Conservation (phyloP, 2,329 filamentous ascomycete genomes). For the Phaeosphaeria sp. region DNA sequence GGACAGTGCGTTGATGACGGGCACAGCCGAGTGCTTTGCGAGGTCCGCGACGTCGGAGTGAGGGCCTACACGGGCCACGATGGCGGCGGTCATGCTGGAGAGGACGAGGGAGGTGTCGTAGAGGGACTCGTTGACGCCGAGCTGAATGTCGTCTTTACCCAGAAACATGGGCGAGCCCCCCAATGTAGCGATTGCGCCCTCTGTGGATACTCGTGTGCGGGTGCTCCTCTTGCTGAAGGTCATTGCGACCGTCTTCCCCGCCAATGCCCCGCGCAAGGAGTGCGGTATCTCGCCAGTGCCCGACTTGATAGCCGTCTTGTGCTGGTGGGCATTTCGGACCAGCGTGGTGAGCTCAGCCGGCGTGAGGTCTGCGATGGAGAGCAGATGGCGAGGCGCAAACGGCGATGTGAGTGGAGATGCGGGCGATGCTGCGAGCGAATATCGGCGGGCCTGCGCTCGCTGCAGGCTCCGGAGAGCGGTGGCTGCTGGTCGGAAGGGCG, state of each 20-base stretch:
- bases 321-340: slow-evolving; percentile 78
- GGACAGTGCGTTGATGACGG: slow-evolving; percentile 69
- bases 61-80: slow-evolving; percentile 59
- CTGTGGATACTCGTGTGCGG: slow-evolving; percentile 89
- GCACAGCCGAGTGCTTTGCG: slow-evolving; percentile 56
- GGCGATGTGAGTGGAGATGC: slow-evolving; percentile 58
- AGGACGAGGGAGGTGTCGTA: slow-evolving; percentile 55
- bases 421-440: slow-evolving; percentile 36
- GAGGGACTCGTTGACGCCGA: slow-evolving; percentile 63
- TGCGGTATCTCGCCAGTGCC: slow-evolving; percentile 61
- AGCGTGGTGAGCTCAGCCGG: slow-evolving; percentile 80
- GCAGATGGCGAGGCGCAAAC: slow-evolving; percentile 79
- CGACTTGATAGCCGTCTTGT: slow-evolving; percentile 80
- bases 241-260: slow-evolving; percentile 86
- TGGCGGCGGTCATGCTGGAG: slow-evolving; percentile 69
- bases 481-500: slow-evolving; percentile 35
- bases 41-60: slow-evolving; percentile 58
- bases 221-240: slow-evolving; percentile 98
- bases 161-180: slow-evolving; percentile 97
- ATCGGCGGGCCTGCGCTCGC: slow-evolving; percentile 33
- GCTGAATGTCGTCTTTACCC: slow-evolving; percentile 93
- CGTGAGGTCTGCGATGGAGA: slow-evolving; percentile 87
- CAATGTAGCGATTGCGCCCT: slow-evolving; percentile 85
- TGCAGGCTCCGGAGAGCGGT: slow-evolving; percentile 40
- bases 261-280: slow-evolving; percentile 66